A percentile compares a stretch with the other conserved stretches of the same genome.
These are phyloP conservation scores for Massospora cicadina DNA, from an alignment of 371 early-diverging fungal species.

Conservation along the genomic window DNA sequence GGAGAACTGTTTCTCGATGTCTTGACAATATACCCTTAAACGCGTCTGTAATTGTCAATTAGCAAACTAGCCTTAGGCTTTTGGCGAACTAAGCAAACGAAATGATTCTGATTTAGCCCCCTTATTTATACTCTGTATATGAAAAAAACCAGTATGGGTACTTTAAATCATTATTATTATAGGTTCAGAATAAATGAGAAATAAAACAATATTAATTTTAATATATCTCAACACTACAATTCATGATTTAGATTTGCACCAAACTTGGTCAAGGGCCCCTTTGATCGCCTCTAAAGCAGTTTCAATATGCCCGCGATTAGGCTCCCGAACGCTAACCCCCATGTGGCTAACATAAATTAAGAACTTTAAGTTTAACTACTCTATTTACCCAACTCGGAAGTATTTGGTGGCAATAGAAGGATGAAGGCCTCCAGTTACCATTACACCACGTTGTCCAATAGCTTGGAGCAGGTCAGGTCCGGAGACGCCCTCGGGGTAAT, in stretches of 20 bases:
- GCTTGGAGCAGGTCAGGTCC: conserved; percentile 58
- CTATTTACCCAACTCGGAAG: conserved; percentile 68
- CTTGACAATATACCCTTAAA: too few species aligned
- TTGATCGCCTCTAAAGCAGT: conserved; percentile 51
- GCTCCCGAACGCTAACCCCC: conserved; percentile 74
- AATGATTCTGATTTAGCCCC: too few species aligned
- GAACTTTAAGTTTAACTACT: background rate
- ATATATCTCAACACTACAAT: background rate
- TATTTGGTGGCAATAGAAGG: conserved; percentile 70
- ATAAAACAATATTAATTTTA: too few species aligned
- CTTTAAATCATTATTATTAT: too few species aligned
- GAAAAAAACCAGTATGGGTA: too few species aligned
- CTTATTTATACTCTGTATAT: too few species aligned
- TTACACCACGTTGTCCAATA: conserved; percentile 59
- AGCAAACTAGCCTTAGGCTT: too few species aligned
- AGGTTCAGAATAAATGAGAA: too few species aligned
- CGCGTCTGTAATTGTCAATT: too few species aligned
- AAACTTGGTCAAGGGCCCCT: conserved; percentile 26
- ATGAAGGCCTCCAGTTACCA: conserved; percentile 88
- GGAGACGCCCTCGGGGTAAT: conserved; percentile 72
- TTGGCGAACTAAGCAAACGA: too few species aligned
- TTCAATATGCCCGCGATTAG: conserved; percentile 50
- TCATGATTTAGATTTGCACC: conserved; percentile 9
- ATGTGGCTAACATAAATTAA: conserved; percentile 39
- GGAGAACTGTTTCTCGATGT: too few species aligned